phyloP scores from a whole-genome alignment of 2,329 filamentous ascomycete genomes.

The Pezicula neosporulosa region DNA sequence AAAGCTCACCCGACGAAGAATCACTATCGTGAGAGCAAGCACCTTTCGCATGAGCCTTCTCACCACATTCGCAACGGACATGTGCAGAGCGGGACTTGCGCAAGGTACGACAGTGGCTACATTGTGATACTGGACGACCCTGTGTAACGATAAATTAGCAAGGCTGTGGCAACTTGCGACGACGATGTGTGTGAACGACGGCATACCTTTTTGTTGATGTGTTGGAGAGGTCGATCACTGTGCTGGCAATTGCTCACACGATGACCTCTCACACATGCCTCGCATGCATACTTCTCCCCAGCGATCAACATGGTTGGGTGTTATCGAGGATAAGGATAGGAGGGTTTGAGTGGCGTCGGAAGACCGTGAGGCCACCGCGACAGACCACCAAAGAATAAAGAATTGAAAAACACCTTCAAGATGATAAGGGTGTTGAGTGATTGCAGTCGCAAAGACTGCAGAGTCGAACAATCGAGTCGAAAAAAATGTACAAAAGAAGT shows the following conservation, averaged over 20 bases:
- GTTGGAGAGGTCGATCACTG: conserved; percentile 82
- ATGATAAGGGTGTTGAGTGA: conserved; percentile 20
- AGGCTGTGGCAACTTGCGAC: not conserved
- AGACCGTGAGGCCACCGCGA: conserved; percentile 24
- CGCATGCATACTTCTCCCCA: conserved; percentile 97
- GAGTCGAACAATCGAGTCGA: conserved; percentile 31
- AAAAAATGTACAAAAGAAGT: conserved; percentile 11
- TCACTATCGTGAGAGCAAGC: conserved; percentile 51
- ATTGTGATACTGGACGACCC: conserved; percentile 95
- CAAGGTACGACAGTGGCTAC: conserved; percentile 90
- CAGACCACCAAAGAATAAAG: conserved; percentile 12
- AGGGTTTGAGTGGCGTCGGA: conserved; percentile 13
- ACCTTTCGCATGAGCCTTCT: conserved; percentile 69
- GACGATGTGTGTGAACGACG: not conserved
- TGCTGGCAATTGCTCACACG: conserved; percentile 99
- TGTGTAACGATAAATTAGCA: conserved; percentile 10
- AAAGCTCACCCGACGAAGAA: conserved; percentile 31
- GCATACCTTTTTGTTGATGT: conserved; percentile 82
- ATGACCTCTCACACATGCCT: conserved; percentile 89
- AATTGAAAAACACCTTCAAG: conserved; percentile 19
- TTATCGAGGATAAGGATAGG: conserved; percentile 14
- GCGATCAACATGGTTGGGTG: conserved; percentile 68
- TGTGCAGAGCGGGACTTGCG: conserved; percentile 95
- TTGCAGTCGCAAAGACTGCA: conserved; percentile 26
- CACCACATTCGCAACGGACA: conserved; percentile 91